Evolutionary conservation across 2,329 filamentous ascomycete species (phyloP).

Genomic region (Chrysosporium queenslandicum): DNA sequence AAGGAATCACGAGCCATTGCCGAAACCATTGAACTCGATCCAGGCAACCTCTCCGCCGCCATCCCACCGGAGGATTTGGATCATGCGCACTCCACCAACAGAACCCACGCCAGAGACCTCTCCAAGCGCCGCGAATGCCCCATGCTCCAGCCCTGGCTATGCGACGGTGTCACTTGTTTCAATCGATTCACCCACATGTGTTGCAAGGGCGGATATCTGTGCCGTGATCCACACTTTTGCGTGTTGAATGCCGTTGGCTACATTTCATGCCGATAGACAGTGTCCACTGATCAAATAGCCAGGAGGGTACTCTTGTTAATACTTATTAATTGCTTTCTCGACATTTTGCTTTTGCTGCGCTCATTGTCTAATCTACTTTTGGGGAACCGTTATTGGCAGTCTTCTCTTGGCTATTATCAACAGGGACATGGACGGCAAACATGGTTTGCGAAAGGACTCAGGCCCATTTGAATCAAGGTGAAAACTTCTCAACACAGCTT

Average conservation of each 20-base stretch:
- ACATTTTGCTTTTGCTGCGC: no score
- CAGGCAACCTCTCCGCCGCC: slow-evolving; percentile 2
- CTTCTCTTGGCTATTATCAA: no score
- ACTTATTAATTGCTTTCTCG: no score
- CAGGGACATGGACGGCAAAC: no score
- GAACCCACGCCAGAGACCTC: neutral
- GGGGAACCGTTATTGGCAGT: no score
- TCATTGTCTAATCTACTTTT: no score
- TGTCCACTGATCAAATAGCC: no score
- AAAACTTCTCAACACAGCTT: no score
- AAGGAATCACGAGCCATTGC: neutral
- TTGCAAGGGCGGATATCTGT: slow-evolving; percentile 14
- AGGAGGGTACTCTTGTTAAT: no score
- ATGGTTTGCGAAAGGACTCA: no score
- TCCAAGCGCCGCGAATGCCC: slow-evolving; percentile 1
- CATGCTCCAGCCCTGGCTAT: slow-evolving; percentile 7
- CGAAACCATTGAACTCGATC: slow-evolving; percentile 12
- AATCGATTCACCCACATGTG: slow-evolving; percentile 15
- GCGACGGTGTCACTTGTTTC: slow-evolving; percentile 13
- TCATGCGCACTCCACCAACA: neutral
- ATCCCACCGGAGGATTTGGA: slow-evolving; percentile 7
- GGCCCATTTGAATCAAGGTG: no score
- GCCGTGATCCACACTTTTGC: slow-evolving; percentile 9
- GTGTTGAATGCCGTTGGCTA: slow-evolving; percentile 2
- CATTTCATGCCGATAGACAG: slow-evolving; percentile 3